Conservation (phyloP, 2,329 filamentous ascomycete species). For the Ophiostoma sp. region DNA sequence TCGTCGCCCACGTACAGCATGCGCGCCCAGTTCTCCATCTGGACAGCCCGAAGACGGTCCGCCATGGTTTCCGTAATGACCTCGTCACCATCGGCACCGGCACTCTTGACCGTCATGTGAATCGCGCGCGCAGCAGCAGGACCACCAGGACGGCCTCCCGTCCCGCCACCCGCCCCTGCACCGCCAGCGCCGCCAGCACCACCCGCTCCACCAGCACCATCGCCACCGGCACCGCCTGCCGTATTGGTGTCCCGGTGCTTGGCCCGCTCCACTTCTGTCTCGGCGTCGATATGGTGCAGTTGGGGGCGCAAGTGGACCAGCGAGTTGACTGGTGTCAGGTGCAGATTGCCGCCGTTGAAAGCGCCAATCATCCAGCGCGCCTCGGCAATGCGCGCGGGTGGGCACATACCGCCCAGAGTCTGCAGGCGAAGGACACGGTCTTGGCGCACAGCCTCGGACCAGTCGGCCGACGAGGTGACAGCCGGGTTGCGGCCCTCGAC, state of each 20-base stretch:
- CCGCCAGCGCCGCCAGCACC: slow-evolving; percentile 40
- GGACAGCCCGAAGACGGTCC: slow-evolving; percentile 72
- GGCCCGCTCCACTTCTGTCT: slow-evolving; percentile 66
- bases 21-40: slow-evolving; percentile 78
- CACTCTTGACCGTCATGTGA: slow-evolving; percentile 82
- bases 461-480: slow-evolving; percentile 50
- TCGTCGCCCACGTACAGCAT: slow-evolving; percentile 83
- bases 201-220: background rate
- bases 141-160: slow-evolving; percentile 35
- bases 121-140: slow-evolving; percentile 68
- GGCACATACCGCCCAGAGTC: slow-evolving; percentile 69
- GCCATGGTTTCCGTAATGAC: slow-evolving; percentile 70
- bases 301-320: slow-evolving; percentile 89
- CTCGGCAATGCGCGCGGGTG: slow-evolving; percentile 63
- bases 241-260: slow-evolving; percentile 34
- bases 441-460: slow-evolving; percentile 66
- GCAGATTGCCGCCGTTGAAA: slow-evolving; percentile 81
- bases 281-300: slow-evolving; percentile 88
- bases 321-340: slow-evolving; percentile 79
- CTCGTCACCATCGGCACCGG: slow-evolving; percentile 59
- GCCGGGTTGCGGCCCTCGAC: slow-evolving; percentile 6
- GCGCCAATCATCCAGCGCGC: slow-evolving; percentile 89
- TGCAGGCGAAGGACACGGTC: slow-evolving; percentile 75
- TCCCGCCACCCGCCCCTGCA: slow-evolving; percentile 37
- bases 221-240: slow-evolving; percentile 34